A percentile compares a stretch with the other conserved stretches of the same genome.
These are phyloP conservation scores for Diophrys appendiculata DNA, from an alignment of 73 alveolate genomes.

Conservation along the genomic window DNA sequence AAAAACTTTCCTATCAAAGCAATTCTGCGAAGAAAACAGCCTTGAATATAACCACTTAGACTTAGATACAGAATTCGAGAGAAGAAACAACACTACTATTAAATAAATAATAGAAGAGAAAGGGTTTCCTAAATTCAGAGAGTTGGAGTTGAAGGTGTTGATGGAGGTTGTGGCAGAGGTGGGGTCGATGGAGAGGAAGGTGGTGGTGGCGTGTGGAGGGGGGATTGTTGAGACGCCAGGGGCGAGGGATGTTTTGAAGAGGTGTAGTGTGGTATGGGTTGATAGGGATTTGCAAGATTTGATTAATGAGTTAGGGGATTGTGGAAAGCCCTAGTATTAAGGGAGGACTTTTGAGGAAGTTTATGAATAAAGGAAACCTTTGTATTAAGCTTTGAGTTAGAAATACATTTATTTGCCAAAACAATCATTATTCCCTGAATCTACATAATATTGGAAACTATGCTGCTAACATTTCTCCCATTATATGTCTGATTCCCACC, in stretches of 20 bases:
- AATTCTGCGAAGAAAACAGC: conserved; percentile 11
- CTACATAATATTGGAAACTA: too few species aligned
- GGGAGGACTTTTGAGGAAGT: too few species aligned
- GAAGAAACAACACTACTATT: not conserved
- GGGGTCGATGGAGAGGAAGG: not conserved
- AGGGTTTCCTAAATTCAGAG: conserved; percentile 60
- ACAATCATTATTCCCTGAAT: too few species aligned
- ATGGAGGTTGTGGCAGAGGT: conserved; percentile 14
- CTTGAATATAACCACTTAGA: conserved; percentile 19
- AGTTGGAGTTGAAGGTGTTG: conserved; percentile 21
- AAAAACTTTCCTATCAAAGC: conserved; percentile 29
- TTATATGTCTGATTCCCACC: too few species aligned
- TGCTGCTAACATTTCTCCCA: too few species aligned
- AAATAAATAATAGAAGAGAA: conserved; percentile 19
- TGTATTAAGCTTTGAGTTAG: too few species aligned
- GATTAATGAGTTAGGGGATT: too few species aligned
- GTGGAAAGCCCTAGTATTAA: too few species aligned
- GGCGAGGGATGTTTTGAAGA: conserved; percentile 22
- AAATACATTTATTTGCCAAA: too few species aligned
- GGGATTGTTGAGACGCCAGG: conserved; percentile 43
- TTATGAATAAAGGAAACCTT: too few species aligned
- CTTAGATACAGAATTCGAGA: conserved; percentile 19
- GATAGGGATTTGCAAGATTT: conserved; percentile 31
- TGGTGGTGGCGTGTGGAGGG: conserved; percentile 41
- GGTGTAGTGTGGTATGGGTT: conserved; percentile 16